A percentile compares a stretch with the other conserved stretches of the same genome.
Evolutionary conservation across 768 basidiomycete species (phyloP).

Genomic region (Auriscalpium orientale): DNA sequence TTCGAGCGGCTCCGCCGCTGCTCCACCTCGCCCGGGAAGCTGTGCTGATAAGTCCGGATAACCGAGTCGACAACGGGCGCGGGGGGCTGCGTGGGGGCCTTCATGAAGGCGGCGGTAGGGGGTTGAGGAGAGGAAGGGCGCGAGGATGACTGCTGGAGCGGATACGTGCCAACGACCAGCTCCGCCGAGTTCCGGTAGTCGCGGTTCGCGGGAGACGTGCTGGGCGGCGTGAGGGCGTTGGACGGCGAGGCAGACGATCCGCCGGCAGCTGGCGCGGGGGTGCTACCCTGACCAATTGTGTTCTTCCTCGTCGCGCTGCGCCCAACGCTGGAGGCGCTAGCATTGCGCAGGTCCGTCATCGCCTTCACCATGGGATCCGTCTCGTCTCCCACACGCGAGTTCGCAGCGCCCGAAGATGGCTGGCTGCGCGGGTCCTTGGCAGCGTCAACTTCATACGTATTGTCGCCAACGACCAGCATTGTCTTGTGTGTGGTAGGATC

Average conservation of each 20-base stretch:
- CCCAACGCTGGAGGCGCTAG: constrained; percentile 23
- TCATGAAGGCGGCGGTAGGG: constrained; percentile 71
- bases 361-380: constrained; percentile 34
- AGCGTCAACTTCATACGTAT: constrained; percentile 61
- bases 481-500: constrained; percentile 46
- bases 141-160: constrained; percentile 42
- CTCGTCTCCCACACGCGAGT: constrained; percentile 22
- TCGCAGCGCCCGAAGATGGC: background rate
- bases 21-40: constrained; percentile 77
- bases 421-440: constrained; percentile 55
- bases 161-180: constrained; percentile 70
- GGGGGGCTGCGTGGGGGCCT: constrained; percentile 38
- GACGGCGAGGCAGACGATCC: constrained; percentile 9
- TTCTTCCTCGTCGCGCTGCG: constrained; percentile 19
- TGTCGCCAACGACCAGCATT: constrained; percentile 63
- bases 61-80: constrained; percentile 63
- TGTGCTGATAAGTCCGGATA: constrained; percentile 69
- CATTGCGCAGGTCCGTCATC: constrained; percentile 24
- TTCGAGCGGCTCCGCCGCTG: constrained; percentile 44
- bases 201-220: constrained; percentile 22
- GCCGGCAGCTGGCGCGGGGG: background rate
- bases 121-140: constrained; percentile 68
- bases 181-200: constrained; percentile 77
- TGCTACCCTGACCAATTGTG: constrained; percentile 3
- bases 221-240: constrained; percentile 13